Percentiles rank a stretch among this genome's conserved stretches.
These are phyloP conservation scores for Tetrastigma voinierianum DNA, from an alignment of 164 flowering plant species.

Conservation along the genomic window DNA sequence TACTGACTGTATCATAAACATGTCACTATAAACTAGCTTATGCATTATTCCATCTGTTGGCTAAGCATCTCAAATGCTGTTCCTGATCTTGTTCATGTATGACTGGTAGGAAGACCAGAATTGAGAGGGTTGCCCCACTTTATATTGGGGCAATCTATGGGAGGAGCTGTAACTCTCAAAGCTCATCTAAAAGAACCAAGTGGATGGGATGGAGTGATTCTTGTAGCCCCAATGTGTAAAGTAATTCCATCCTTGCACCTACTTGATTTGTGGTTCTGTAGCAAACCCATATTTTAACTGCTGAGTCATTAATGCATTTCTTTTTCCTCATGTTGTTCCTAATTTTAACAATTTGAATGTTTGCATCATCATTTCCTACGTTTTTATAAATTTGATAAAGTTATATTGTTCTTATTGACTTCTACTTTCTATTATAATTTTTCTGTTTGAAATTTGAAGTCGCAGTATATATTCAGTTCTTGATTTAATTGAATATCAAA, in stretches of 20 bases:
- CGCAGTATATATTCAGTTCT: background rate
- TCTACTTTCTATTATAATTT: too few species aligned
- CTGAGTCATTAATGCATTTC: too few species aligned
- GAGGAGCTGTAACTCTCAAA: conserved; percentile 92
- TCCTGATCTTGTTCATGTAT: conserved; percentile 2
- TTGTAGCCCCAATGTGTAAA: conserved; percentile 98
- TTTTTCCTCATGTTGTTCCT: too few species aligned
- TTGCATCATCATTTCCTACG: too few species aligned
- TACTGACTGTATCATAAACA: background rate
- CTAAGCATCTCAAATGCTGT: background rate
- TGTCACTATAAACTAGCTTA: too few species aligned
- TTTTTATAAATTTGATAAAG: background rate
- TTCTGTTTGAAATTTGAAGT: too few species aligned
- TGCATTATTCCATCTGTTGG: background rate
- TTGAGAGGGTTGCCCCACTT: conserved; percentile 63
- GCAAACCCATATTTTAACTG: too few species aligned
- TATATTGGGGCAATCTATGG: conserved; percentile 87
- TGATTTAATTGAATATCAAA: too few species aligned
- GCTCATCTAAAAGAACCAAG: conserved; percentile 65
- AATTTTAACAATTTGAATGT: too few species aligned
- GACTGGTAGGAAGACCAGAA: conserved; percentile 55
- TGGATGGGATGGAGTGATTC: conserved; percentile 80
- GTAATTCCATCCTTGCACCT: conserved; percentile 38
- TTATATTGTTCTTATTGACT: background rate
- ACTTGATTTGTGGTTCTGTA: background rate